These are phyloP conservation scores for Nyssa sinensis DNA, from an alignment of 148 eudicot genomes.

Conservation along the genomic window DNA sequence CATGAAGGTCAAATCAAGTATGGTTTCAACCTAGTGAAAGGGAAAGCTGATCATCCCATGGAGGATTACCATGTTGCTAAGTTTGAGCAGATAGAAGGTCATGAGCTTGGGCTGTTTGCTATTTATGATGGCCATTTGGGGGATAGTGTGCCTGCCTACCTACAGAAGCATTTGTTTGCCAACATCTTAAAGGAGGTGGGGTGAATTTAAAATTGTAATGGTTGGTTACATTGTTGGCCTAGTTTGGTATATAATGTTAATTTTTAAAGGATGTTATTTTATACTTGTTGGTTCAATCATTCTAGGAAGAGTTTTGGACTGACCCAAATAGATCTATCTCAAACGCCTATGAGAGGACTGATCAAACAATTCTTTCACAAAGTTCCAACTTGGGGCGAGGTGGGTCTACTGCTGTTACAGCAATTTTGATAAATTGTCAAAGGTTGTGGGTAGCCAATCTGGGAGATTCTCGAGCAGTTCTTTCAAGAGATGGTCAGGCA, in stretches of 20 bases:
- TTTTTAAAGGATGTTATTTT: neutral
- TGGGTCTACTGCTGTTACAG: conserved; percentile 72
- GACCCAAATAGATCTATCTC: conserved; percentile 48
- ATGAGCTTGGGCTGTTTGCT: conserved; percentile 60
- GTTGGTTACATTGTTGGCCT: neutral
- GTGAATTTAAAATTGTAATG: neutral
- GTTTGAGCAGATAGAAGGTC: conserved; percentile 36
- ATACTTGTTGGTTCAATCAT: neutral
- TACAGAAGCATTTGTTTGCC: conserved; percentile 45
- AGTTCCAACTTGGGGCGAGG: conserved; percentile 47
- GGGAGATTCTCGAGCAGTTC: conserved; percentile 63
- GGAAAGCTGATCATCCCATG: conserved; percentile 64
- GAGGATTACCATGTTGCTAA: conserved; percentile 64
- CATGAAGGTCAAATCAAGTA: conserved; percentile 35
- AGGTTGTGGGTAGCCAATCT: conserved; percentile 57
- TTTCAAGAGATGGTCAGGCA: conserved; percentile 52
- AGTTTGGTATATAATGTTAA: neutral
- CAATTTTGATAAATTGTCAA: conserved; percentile 49
- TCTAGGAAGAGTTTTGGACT: conserved; percentile 59
- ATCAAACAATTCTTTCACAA: conserved; percentile 44
- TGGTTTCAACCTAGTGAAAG: conserved; percentile 54
- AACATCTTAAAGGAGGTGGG: conserved; percentile 56
- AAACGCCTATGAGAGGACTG: conserved; percentile 58
- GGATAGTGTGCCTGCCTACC: conserved; percentile 46
- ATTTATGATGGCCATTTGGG: conserved; percentile 62